Evolutionary conservation across 805 yeast species (phyloP), one percentile per base, ranked within the genome.

Genomic region (Metschnikowia drakensbergensis): DNA sequence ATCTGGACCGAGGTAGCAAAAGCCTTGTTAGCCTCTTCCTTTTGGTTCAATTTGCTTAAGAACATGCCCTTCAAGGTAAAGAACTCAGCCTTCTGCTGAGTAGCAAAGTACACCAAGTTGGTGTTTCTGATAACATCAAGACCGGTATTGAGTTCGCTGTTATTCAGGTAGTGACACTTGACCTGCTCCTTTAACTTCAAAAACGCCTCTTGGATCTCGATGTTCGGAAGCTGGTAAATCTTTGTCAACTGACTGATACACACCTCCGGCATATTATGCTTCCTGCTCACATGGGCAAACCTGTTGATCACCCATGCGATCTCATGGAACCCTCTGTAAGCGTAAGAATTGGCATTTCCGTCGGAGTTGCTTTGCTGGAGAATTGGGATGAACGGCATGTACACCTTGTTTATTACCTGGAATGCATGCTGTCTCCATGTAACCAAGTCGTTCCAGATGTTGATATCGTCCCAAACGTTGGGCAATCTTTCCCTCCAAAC

Each of bases 401-500:
- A 94, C 1, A 88, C 96, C 64, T 87, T 87, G 73, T 94, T 94
- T 58, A 94, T 91, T 26, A 92, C 97, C 54, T 88, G 91, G 76
- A 95, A 94, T 0, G 96, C 97, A 70, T 94, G 98, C 67, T 94
- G 98, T 57, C 99, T 79, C 99, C 99, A 94, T 0, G 98, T 91
- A 3, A 94, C 96, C 51, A 94, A 71, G 63, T 94, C 99, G 57
- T 95, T 91, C 99, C 99, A 94, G 52, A 91, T 80, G 63, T 90
- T 92, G 60, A 94, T 91, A 64, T 94, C 99, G 67, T 94, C 99
- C 97, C 98, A 94, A 6, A 81, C 75, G 60, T 94, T 94, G 9
- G 99, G 99, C 45, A 95, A 73, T 54, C 99, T 82, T 63, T 94
- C 99, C 61, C 99, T 77, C 99, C 99, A 94, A 1, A 96, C 97